Base-by-base conservation (phyloP, 345 rosid genomes). In the Trapa bicornis region DNA sequence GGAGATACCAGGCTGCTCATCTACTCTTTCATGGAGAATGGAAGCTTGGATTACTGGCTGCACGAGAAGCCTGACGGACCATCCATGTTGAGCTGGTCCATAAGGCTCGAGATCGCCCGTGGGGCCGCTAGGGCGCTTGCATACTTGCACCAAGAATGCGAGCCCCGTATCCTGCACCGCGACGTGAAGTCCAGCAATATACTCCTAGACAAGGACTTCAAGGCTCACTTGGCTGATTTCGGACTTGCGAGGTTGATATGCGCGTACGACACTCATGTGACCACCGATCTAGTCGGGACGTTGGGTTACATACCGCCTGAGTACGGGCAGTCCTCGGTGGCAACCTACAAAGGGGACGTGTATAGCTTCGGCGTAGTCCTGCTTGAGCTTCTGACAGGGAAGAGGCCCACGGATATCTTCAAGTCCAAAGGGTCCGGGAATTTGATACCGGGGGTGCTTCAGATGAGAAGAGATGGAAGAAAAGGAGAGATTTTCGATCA, bases 331-430 rank as follows among this genome's bases (percentile, higher is more conserved):
- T 87, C 96, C 5, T 81, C 92, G 3, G 89, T 87, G 63, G 97
- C 97, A 56, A 91, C 97, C 38, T 88, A 78, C 61, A 88, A 82
- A 70, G 97, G 97, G 0, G 97, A 91, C 60, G 85, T 91, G 37
- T 91, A 91, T 54, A 91, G 97, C 72, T 91, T 88, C 13, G 97
- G 97, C 10, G 97, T 91, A 64, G 97, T 91, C 66, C 89, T 91
- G 60, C 77, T 91, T 70, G 97, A 91, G 82, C 97, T 91, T 74
- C 71, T 91, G 38, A 91, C 97, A 0, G 92, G 86, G 66, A 88
- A 77, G 76, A 86, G 97, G 73, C 97, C 97, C 0, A 84, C 86
- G 85, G 97, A 91, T 75, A 86, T 91, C 78, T 86, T 91, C 79
- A 88, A 84, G 75, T 89, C 88, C 0, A 86, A 70, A 64, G 89